Evolutionary conservation across 2,329 filamentous ascomycete genomes (phyloP), one percentile per base, ranked within the genome.

Genomic region (Didymella arachidicola): DNA sequence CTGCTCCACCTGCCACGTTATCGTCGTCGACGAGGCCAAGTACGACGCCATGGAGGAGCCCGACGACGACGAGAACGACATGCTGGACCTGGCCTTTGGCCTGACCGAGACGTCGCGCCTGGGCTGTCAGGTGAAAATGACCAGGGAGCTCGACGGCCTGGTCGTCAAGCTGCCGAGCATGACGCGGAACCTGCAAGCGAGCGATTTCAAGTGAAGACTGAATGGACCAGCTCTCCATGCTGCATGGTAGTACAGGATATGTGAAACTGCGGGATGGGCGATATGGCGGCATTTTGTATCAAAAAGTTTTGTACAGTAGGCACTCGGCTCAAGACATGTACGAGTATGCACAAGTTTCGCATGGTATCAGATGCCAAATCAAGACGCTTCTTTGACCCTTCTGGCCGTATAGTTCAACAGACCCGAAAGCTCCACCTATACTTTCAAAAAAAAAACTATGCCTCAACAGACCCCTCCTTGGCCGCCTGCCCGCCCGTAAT

Each of bases 141-240:
- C 82, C 59, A 93, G 92, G 78, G 92, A 96, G 67, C 79, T 98
- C 64, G 91, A 98, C 74, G 95, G 95, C 0, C 64, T 99, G 70
- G 86, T 87, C 44, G 92, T 99, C 30, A 90, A 87, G 77, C 79
- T 99, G 72, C 95, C 95, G 12, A 88, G 87, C 36, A 97, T 97
- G 93, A 98, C 95, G 65, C 85, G 95, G 77, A 99, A 99, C 74
- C 72, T 99, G 79, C 95, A 99, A 80, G 92, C 92, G 14, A 96
- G 92, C 77, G 95, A 99, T 79, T 99, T 99, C 56, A 79, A 78
- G 5, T 56, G 36, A 14, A 14, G 10, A n/a, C 4, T 30, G 29
- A 22, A 18, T 12, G 5, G 3, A 18, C 22, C 18, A 11, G 29
- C 32, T 34, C 30, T 10, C 14, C 7, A 16, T 34, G 32, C 32